Percentiles rank a stretch among this genome's conserved stretches.
phyloP scores from a whole-genome alignment of 2,329 filamentous ascomycete species.

The Cryphonectria naterciae region DNA sequence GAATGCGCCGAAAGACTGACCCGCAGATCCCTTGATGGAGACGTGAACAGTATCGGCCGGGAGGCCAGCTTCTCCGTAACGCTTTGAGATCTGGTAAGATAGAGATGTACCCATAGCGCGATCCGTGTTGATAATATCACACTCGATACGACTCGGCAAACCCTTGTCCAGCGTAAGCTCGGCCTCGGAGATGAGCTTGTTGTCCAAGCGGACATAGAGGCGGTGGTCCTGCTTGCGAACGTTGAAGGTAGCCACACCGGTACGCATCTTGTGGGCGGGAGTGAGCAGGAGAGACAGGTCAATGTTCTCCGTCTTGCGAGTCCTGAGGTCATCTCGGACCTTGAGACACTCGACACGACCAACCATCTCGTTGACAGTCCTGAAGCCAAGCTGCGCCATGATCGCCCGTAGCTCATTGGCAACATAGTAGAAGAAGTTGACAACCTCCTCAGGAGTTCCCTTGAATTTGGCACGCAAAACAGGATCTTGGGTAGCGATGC shows the following conservation, averaged over 20 bases:
- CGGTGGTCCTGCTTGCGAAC: constrained; percentile 97
- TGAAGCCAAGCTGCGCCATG: constrained; percentile 94
- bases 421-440: constrained; percentile 99
- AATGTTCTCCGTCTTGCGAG: constrained; percentile 88
- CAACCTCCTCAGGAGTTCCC: constrained; percentile 92
- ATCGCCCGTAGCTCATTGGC: constrained; percentile 95
- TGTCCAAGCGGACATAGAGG: constrained; percentile 90
- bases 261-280: constrained; percentile 92
- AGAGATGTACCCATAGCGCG: constrained; percentile 91
- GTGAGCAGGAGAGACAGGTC: constrained; percentile 92
- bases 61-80: constrained; percentile 85
- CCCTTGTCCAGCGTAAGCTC: constrained; percentile 95
- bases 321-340: constrained; percentile 86
- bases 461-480: constrained; percentile 91
- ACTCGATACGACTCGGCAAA: constrained; percentile 89
- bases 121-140: constrained; percentile 95
- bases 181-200: constrained; percentile 95
- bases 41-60: constrained; percentile 93
- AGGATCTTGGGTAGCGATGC: constrained; percentile 95
- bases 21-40: constrained; percentile 94
- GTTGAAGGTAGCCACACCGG: constrained; percentile 94
- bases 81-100: constrained; percentile 93
- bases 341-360: constrained; percentile 85
- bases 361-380: constrained; percentile 97
- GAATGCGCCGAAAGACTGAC: constrained; percentile 95